These are phyloP conservation scores for Pseudogymnoascus sp. DNA, from an alignment of 2,329 filamentous ascomycete genomes.

Conservation along the genomic window DNA sequence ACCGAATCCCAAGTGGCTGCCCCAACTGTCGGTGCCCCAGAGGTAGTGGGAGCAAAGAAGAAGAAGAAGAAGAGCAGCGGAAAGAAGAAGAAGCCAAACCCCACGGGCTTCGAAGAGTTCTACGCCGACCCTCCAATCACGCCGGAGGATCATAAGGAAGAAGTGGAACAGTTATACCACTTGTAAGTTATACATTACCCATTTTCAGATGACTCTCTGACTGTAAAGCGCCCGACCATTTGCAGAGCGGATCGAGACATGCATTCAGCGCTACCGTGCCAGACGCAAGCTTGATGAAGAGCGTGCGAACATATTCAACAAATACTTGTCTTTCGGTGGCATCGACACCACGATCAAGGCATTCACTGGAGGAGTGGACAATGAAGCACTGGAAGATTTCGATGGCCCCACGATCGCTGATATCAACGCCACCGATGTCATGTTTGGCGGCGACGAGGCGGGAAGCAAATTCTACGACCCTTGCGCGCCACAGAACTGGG, in stretches of 20 bases:
- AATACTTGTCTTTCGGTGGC: slow-evolving; percentile 77
- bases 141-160: slow-evolving; percentile 56
- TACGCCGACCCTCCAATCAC: slow-evolving; percentile 75
- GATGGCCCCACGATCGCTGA: slow-evolving; percentile 57
- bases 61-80: slow-evolving; percentile 33
- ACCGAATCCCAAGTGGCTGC: neutral
- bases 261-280: slow-evolving; percentile 71
- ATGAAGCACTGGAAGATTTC: slow-evolving; percentile 52
- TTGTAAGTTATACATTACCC: slow-evolving; percentile 37
- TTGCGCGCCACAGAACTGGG: slow-evolving; percentile 49
- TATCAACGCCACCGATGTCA: slow-evolving; percentile 54
- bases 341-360: slow-evolving; percentile 54
- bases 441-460: slow-evolving; percentile 37
- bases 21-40: neutral
- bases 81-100: slow-evolving; percentile 24
- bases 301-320: slow-evolving; percentile 59
- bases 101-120: slow-evolving; percentile 69
- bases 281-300: slow-evolving; percentile 64
- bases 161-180: slow-evolving; percentile 58
- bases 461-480: slow-evolving; percentile 43
- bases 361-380: slow-evolving; percentile 53
- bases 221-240: slow-evolving; percentile 43
- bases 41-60: slow-evolving; percentile 7
- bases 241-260: slow-evolving; percentile 70
- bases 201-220: slow-evolving; percentile 20